These are phyloP conservation scores for Corylus heterophylla DNA, from an alignment of 306 rosid species.

Conservation along the genomic window DNA sequence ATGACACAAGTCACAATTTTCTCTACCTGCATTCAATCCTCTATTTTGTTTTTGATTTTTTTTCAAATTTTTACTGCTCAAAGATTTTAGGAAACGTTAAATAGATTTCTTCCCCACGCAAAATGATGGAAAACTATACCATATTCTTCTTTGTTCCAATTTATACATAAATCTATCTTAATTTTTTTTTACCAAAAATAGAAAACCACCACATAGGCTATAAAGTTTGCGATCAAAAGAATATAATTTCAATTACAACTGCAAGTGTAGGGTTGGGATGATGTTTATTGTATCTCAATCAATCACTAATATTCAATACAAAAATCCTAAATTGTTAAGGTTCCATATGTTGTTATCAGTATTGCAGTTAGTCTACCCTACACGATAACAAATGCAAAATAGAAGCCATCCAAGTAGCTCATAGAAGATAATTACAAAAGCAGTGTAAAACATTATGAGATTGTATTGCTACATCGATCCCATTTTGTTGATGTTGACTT, in stretches of 20 bases:
- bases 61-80: too few relatives aligned
- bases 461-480: too few relatives aligned
- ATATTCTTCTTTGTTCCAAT: too few relatives aligned
- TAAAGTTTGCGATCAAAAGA: background rate
- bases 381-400: conserved; percentile 4
- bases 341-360: background rate
- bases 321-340: background rate
- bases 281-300: background rate
- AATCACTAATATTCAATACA: background rate
- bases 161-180: too few relatives aligned
- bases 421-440: background rate
- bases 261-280: background rate
- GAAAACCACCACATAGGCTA: background rate
- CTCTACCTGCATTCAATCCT: too few relatives aligned
- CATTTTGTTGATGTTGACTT: too few relatives aligned
- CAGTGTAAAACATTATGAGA: too few relatives aligned
- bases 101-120: too few relatives aligned
- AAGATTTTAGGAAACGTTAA: too few relatives aligned
- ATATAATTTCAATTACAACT: background rate
- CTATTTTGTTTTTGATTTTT: too few relatives aligned
- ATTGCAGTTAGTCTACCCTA: conserved; percentile 4
- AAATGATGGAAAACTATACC: too few relatives aligned
- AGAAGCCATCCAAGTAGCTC: conserved; percentile 13
- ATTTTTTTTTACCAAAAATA: background rate
- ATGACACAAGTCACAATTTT: too few relatives aligned